These are phyloP conservation scores for sorghum (Sorghum bicolor) DNA, from an alignment of 176 grass and related monocot genomes.

Conservation along the genomic window Sorghum_bicolor_NCBIv3 NC_012879.2:3125001-3125500, in stretches of 20 bases:
- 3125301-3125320: conserved; percentile 95
- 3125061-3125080: conserved; percentile 74
- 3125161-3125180: conserved; percentile 85
- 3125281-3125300: conserved; percentile 67
- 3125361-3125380: not conserved
- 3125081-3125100: conserved; percentile 71
- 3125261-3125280: conserved; percentile 71
- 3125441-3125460: not conserved
- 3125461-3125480: not conserved
- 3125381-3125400: not conserved
- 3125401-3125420: not conserved
- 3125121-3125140: conserved; percentile 89
- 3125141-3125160: conserved; percentile 88
- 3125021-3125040: conserved; percentile 65
- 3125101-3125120: conserved; percentile 65
- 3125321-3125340: not conserved
- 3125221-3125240: conserved; percentile 90
- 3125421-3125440: not conserved
- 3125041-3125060: conserved; percentile 84
- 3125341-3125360: not conserved
- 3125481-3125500: not conserved
- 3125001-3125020: conserved; percentile 41
- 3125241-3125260: conserved; percentile 91
- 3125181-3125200: conserved; percentile 84
- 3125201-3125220: conserved; percentile 73